Percentiles rank a stretch among this genome's conserved stretches.
Evolutionary conservation across 2,329 filamentous ascomycete species (phyloP).

Genomic region (Xylaria sp.): DNA sequence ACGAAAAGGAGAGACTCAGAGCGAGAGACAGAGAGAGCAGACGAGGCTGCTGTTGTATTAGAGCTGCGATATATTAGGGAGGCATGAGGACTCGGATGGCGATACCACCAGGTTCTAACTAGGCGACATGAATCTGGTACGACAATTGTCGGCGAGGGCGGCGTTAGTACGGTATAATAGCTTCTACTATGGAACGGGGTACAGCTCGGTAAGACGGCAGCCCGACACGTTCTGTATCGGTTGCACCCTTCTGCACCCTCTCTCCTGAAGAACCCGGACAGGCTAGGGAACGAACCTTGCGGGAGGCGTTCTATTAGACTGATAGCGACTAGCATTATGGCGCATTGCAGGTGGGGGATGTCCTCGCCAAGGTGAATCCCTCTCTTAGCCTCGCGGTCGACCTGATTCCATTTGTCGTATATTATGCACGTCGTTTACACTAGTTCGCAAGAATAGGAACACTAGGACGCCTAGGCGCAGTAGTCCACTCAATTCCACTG

Average conservation of each 20-base stretch:
- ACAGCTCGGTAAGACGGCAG: neutral
- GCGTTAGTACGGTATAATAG: slow-evolving; percentile 2
- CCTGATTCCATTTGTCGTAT: neutral
- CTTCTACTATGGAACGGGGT: neutral
- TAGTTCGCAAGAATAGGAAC: neutral
- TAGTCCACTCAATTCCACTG: neutral
- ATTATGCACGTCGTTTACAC: too few relatives aligned
- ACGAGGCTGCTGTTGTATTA: neutral
- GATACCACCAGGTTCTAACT: neutral
- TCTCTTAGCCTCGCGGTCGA: neutral
- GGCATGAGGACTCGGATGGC: neutral
- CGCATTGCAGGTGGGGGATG: neutral
- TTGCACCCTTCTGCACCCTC: neutral
- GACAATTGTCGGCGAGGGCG: neutral
- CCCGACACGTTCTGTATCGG: neutral
- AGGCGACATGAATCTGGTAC: neutral
- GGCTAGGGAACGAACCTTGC: neutral
- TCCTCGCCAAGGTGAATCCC: neutral
- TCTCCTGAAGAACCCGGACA: neutral
- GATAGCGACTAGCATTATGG: neutral
- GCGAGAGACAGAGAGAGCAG: neutral
- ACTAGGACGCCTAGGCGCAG: neutral
- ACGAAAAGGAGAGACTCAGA: neutral
- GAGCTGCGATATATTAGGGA: neutral
- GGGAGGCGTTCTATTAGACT: neutral